These are phyloP conservation scores for Corymbia citriodora DNA, from an alignment of 441 rosid species.

Conservation along the genomic window DNA sequence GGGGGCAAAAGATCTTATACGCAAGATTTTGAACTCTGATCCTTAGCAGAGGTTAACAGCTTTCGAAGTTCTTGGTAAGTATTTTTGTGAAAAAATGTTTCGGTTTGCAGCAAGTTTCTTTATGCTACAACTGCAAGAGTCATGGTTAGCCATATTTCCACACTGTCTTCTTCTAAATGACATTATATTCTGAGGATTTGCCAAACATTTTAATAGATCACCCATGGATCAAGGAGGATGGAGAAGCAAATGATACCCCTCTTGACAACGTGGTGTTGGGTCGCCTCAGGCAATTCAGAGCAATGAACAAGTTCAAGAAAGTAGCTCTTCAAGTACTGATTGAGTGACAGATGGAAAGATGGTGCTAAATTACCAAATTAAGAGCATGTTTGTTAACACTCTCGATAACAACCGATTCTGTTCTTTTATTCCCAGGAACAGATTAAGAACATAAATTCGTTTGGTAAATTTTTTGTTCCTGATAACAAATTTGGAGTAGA, in stretches of 20 bases:
- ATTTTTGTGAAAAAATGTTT: neutral
- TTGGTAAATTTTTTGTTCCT: too few species aligned
- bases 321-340: neutral
- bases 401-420: too few species aligned
- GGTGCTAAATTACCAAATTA: neutral
- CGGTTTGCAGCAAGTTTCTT: neutral
- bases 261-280: conserved; percentile 1
- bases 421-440: too few species aligned
- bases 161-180: neutral
- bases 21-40: conserved; percentile 6
- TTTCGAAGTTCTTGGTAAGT: conserved; percentile 2
- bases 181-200: neutral
- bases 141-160: neutral
- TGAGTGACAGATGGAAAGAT: neutral
- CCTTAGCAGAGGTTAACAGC: conserved; percentile 4
- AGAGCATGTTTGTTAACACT: too few species aligned
- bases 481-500: too few species aligned
- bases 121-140: neutral
- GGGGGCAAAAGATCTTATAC: conserved; percentile 4
- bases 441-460: too few species aligned
- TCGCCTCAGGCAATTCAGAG: conserved; percentile 6
- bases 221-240: conserved; percentile 11
- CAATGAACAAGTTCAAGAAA: conserved; percentile 13
- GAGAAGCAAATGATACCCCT: conserved; percentile 7
- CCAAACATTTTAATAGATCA: neutral